These are phyloP conservation scores for Chalaropsis thielavioides DNA, from an alignment of 2,329 filamentous ascomycete species.

Conservation along the genomic window DNA sequence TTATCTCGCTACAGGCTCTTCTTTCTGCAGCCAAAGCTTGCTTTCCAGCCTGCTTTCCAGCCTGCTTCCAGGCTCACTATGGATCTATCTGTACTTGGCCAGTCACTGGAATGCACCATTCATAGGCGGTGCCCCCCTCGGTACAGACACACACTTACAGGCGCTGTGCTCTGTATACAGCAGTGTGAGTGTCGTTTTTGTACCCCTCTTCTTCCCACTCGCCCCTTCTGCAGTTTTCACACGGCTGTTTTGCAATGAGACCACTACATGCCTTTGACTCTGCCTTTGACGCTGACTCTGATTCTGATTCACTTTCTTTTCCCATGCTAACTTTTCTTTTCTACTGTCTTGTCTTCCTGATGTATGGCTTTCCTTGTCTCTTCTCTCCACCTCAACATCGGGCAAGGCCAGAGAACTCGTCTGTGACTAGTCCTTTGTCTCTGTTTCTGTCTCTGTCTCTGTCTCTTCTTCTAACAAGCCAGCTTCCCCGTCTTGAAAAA, in stretches of 20 bases:
- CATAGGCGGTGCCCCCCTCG: not conserved
- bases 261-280: not conserved
- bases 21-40: not conserved
- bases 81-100: not conserved
- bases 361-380: no score
- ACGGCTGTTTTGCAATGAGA: not conserved
- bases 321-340: no score
- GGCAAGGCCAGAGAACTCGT: no score
- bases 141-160: not conserved
- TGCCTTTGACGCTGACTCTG: not conserved
- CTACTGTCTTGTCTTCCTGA: no score
- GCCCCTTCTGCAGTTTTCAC: no score
- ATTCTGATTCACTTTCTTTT: not conserved
- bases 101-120: not conserved
- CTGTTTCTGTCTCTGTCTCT: not conserved
- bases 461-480: constrained; percentile 2
- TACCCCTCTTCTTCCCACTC: not conserved
- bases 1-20: not conserved
- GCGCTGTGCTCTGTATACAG: not conserved
- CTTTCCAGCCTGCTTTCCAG: not conserved
- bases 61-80: not conserved
- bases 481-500: not conserved
- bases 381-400: no score
- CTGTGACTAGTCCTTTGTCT: not conserved
- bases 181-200: not conserved